Base-by-base conservation (phyloP, 2,329 filamentous ascomycete genomes). In the Pestalotiopsis sp. region DNA sequence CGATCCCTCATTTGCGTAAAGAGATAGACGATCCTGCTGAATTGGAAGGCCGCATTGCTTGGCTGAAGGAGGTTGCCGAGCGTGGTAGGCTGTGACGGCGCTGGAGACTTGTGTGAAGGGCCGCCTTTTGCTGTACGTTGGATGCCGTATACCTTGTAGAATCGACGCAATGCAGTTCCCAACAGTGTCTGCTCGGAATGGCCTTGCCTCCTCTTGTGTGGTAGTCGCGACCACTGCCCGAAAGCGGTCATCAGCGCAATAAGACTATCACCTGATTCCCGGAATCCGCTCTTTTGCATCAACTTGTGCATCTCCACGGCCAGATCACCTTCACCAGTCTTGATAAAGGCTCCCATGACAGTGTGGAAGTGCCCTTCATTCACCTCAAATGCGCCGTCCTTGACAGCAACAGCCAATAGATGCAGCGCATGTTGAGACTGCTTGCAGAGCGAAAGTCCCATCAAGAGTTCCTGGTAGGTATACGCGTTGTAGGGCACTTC, bases 301-400 rank as follows among this genome's bases (percentile, higher is more conserved):
- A 85, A 76, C 14, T 76, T 72, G 70, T 83, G 78, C 45, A 87
- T 79, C 23, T 78, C 77, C 58, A 81, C 76, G 2, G 84, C 82
- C 39, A 84, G 72, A n/a, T 73, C 72, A 3, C 82, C 79, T 69
- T 88, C 83, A 5, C 81, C 80, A 5, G 77, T 83, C 25, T 81
- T 80, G 59, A 87, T 78, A 69, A 86, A 85, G 23, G 83, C 84
- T 17, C 82, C 79, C 84, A 89, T 87, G 65, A 90, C 83, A 31
- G 85, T 81, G 38, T 84, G 77, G 73, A 85, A 89, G 74, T 89
- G 87, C 23, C 84, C 80, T 2, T 81, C 73, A 0, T 79, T 82
- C 2, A 87, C 82, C 17, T 81, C 74, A 69, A 89, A 86, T 6
- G 84, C 72, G 3, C 78, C 78, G 31, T 86, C 79, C 58, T 81